Evolutionary conservation across 768 basidiomycete genomes (phyloP).

Genomic region (Hysterangium stoloniferum): DNA sequence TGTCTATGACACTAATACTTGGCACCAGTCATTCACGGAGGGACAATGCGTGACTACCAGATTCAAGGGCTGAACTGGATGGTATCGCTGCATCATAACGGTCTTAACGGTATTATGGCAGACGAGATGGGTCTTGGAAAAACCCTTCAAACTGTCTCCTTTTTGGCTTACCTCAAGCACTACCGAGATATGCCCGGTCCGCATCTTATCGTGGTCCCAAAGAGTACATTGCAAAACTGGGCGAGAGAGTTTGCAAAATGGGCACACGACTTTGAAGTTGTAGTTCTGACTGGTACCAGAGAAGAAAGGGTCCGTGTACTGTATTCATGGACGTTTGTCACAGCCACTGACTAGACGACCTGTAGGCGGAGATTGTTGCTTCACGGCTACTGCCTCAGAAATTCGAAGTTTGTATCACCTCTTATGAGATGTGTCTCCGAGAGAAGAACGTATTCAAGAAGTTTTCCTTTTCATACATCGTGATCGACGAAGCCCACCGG

Average conservation of each 20-base stretch:
- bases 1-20: too few species aligned
- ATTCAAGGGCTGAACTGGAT: conserved; percentile 97
- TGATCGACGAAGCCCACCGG: too few species aligned
- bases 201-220: conserved; percentile 96
- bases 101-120: conserved; percentile 92
- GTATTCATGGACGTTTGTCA: conserved; percentile 62
- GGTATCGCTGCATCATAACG: conserved; percentile 93
- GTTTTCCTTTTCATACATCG: too few species aligned
- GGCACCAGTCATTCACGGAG: conserved; percentile 84
- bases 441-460: too few species aligned
- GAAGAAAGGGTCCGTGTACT: conserved; percentile 63
- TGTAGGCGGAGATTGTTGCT: too few species aligned
- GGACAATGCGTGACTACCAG: conserved; percentile 89
- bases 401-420: conserved; percentile 92
- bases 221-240: conserved; percentile 98
- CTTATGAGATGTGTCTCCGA: conserved; percentile 94
- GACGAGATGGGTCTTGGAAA: conserved; percentile 99
- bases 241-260: conserved; percentile 84
- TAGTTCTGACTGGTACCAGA: conserved; percentile 77
- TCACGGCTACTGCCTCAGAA: conserved; percentile 74
- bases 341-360: too few species aligned
- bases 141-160: conserved; percentile 96
- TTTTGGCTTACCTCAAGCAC: conserved; percentile 90
- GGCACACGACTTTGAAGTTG: conserved; percentile 81
- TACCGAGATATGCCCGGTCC: conserved; percentile 69